Base-by-base conservation (phyloP, 306 rosid genomes). In the Quercus variabilis region DNA sequence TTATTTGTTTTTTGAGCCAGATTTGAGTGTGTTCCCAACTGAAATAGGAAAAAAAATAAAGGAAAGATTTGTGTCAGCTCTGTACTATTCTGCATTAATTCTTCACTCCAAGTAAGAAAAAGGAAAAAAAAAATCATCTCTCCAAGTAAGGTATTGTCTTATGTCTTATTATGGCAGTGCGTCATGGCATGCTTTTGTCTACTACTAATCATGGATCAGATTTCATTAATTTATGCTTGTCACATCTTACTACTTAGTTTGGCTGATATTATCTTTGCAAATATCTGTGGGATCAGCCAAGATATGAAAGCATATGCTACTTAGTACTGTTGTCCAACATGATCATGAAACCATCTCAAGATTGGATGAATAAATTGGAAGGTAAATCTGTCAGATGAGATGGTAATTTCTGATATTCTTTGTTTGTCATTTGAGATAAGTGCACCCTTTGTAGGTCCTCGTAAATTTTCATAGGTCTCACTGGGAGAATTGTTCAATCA, bases 361-460 rank as follows among this genome's bases (percentile, higher is more conserved):
- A 35, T 33, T 19, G 21, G 20, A 68, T 19, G 41, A 10, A 23
- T 19, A 18, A 33, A 30, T 68, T 64, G 72, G 12, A 68, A 77
- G 84, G 79, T 78, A 43, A 78, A 74, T 77, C 55, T 83, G 77
- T 70, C 70, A 80, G 76, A 74, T 65, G 64, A 67, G 14, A 68
- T 68, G 52, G 72, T 73, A 72, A 85, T 74, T 67, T 74, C 70
- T 72, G 74, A 56, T 74, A 10, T 71, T 78, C 88, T 81, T 79
- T 72, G 84, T 70, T 62, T 83, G 55, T 30, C 25, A 57, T 62
- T 82, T 56, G 81, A 74, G 90, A 82, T 80, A 84, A 80, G 83
- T 67, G 46, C 79, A 79, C 87, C 2, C 82, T 69, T 74, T 74
- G 91, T 81, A 77, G 85, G 74, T 83, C 75, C 76, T 87, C 9